Evolutionary conservation across 192 early-diverging fungal species (phyloP).

Genomic region (Rhizophagus clarus): DNA sequence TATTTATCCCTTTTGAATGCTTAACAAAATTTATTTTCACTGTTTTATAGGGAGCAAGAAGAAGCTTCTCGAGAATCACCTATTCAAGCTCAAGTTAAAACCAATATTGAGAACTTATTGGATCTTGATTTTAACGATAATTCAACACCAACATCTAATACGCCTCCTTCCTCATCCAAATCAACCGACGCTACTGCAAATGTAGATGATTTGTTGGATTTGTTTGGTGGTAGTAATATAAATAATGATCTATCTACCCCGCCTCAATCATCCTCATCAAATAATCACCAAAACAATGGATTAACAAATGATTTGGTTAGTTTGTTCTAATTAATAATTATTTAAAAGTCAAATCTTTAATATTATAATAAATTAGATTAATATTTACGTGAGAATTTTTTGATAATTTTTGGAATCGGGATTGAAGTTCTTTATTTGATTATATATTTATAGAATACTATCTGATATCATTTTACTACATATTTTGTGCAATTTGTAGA

Average conservation of each 20-base stretch:
- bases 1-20: background rate
- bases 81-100: conserved; percentile 18
- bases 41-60: conserved; percentile 31
- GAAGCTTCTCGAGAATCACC: conserved; percentile 28
- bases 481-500: too few relatives aligned
- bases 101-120: conserved; percentile 30
- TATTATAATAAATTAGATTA: too few relatives aligned
- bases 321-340: background rate
- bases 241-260: background rate
- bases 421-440: too few relatives aligned
- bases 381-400: too few relatives aligned
- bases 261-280: conserved; percentile 1
- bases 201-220: conserved; percentile 31
- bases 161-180: background rate
- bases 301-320: conserved; percentile 17
- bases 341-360: too few relatives aligned
- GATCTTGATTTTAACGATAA: conserved; percentile 29
- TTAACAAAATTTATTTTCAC: background rate
- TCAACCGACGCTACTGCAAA: background rate
- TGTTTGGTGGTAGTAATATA: conserved; percentile 4
- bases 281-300: conserved; percentile 4
- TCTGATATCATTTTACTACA: too few relatives aligned
- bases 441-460: too few relatives aligned
- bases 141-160: background rate
- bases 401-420: too few relatives aligned